These are phyloP conservation scores for Pseudogymnoascus sp. DNA, from an alignment of 2,329 filamentous ascomycete species.

Conservation along the genomic window DNA sequence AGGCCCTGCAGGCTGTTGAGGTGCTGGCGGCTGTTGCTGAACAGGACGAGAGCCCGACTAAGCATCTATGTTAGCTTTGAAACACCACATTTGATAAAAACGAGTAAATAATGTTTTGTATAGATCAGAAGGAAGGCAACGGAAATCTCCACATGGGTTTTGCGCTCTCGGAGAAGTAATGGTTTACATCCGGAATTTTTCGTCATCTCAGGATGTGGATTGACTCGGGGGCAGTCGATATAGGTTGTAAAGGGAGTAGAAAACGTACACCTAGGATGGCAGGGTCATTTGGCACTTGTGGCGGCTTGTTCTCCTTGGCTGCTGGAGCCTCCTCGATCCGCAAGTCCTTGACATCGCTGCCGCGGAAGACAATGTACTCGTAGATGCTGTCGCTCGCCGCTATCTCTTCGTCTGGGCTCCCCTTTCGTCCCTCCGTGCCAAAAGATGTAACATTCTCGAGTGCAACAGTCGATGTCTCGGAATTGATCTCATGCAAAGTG, in stretches of 20 bases:
- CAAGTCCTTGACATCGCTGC: slow-evolving; percentile 96
- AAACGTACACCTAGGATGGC: slow-evolving; percentile 95
- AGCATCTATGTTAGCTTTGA: slow-evolving; percentile 1
- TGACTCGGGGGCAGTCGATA: slow-evolving; percentile 7
- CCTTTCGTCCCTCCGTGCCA: slow-evolving; percentile 85
- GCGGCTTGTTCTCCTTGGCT: slow-evolving; percentile 66
- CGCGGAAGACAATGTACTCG: slow-evolving; percentile 97
- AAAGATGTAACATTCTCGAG: slow-evolving; percentile 93
- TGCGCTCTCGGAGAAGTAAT: slow-evolving; percentile 86
- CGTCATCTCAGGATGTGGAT: slow-evolving; percentile 55
- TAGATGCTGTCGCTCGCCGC: slow-evolving; percentile 80
- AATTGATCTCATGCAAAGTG: slow-evolving; percentile 95
- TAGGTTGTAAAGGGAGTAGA: slow-evolving; percentile 13
- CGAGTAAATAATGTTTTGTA: neutral
- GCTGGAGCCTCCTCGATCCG: slow-evolving; percentile 79
- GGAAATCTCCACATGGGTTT: slow-evolving; percentile 92
- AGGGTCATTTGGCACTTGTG: slow-evolving; percentile 83
- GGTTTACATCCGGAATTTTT: slow-evolving; percentile 97
- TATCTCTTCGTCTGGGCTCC: slow-evolving; percentile 73
- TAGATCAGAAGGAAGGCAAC: slow-evolving; percentile 99
- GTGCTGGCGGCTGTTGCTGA: neutral
- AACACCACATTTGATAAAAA: neutral
- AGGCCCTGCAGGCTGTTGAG: slow-evolving; percentile 18
- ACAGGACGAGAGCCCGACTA: slow-evolving; percentile 4
- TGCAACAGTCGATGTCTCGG: slow-evolving; percentile 91